Evolutionary conservation across 2,329 filamentous ascomycete genomes (phyloP).

Genomic region (Scytalidium lignicola): DNA sequence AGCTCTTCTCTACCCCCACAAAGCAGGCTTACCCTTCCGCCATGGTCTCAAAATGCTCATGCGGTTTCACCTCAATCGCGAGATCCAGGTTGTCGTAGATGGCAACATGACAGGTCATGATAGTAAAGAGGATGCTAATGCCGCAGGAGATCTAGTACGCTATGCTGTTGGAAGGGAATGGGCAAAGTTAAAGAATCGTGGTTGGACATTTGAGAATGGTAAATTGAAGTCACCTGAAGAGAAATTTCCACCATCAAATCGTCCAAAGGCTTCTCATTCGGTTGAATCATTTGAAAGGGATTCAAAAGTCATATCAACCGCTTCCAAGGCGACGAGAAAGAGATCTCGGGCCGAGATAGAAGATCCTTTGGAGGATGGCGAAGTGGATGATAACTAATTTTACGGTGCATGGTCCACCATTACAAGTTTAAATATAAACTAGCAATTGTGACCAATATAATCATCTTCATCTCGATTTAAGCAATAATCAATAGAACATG

Average conservation of each 20-base stretch:
- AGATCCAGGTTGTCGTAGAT: conserved; percentile 66
- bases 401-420: neutral
- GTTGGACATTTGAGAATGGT: conserved; percentile 59
- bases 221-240: conserved; percentile 22
- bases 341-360: neutral
- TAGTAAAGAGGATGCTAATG: conserved; percentile 83
- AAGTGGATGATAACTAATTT: neutral
- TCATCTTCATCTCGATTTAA: too few species aligned
- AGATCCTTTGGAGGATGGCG: neutral
- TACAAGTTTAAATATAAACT: too few species aligned
- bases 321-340: neutral
- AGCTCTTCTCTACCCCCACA: conserved; percentile 76
- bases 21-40: conserved; percentile 68
- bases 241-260: neutral
- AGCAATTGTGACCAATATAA: too few species aligned
- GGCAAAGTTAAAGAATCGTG: conserved; percentile 58
- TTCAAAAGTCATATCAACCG: neutral
- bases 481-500: too few species aligned
- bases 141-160: conserved; percentile 80
- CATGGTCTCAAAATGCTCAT: conserved; percentile 73
- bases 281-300: neutral
- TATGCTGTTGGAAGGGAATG: conserved; percentile 66
- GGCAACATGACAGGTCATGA: conserved; percentile 63
- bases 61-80: conserved; percentile 61
- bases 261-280: neutral